Percentiles rank a stretch among this genome's conserved stretches.
phyloP scores from a whole-genome alignment of 306 rosid genomes.

The Argentina anserina region DNA sequence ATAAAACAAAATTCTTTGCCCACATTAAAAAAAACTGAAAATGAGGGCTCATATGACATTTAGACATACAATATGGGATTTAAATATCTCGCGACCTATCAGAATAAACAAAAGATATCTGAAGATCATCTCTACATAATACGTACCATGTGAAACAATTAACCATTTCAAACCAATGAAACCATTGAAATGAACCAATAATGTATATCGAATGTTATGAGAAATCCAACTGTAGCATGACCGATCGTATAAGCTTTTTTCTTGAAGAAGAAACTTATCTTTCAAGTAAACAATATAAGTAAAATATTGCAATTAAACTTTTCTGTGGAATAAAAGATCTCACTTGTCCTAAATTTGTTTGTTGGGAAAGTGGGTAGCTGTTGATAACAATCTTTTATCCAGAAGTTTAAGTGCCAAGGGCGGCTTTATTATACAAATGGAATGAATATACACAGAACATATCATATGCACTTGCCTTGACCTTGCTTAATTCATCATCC shows the following conservation, averaged over 20 bases:
- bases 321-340: background rate
- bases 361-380: background rate
- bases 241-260: too few species aligned
- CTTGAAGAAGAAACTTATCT: background rate
- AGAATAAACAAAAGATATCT: too few species aligned
- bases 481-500: constrained; percentile 20
- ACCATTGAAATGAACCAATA: background rate
- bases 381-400: background rate
- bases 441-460: background rate
- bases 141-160: too few species aligned
- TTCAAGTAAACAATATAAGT: background rate
- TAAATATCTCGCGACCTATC: too few species aligned
- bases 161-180: too few species aligned
- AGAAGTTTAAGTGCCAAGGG: background rate
- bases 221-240: too few species aligned
- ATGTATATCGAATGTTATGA: background rate
- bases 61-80: too few species aligned
- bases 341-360: background rate
- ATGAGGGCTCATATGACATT: too few species aligned
- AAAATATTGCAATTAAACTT: background rate
- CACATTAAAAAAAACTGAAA: too few species aligned
- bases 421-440: constrained; percentile 3
- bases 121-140: too few species aligned
- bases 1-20: too few species aligned
- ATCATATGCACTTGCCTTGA: constrained; percentile 13